Evolutionary conservation across 306 rosid genomes (phyloP), one percentile per base, ranked within the genome.

Genomic region (Coriaria nepalensis): DNA sequence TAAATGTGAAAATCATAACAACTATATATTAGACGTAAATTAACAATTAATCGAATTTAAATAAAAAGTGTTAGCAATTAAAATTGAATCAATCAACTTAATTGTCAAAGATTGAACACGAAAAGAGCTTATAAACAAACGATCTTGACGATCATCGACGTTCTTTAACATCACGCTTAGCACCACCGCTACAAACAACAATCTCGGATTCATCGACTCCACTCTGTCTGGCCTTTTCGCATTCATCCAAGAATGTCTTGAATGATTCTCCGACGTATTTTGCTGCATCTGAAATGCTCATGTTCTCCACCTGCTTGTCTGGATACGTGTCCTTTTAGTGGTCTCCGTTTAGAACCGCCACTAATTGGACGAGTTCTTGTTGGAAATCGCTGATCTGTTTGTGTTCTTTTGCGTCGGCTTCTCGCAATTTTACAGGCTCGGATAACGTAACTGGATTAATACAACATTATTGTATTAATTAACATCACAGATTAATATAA

Each of bases 261-360:
- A 82, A 55, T 5, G 90, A 83, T 2, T 37, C 58, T 15, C 74
- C 63, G 20, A 54, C 47, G 37, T 86, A 82, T 49, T 69, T 68
- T 5, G 42, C 72, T 41, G 83, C 83, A 0, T 66, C 92, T 4
- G 35, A 34, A 59, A 73, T 81, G 9, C 53, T 50, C 73, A 78
- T 50, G 4, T 63, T 72, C 62, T 80, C 84, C 13, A 51, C 70
- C n/a, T 75, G 37, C 49, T 78, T 78, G 56, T 70, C 3, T 0
- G 83, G 84, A 47, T 77, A 80, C 0, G 47, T 55, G 11, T 68
- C 71, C 47, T 73, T 80, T 7, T 11, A 50, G 20, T 58, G 64
- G 66, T 80, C 93, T 3, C 83, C 92, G 29, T 73, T 84, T 14
- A 80, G 49, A 12, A 76, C 68, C 14, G 93, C 92, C 2, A 78